These are phyloP conservation scores for Neopestalotiopsis rosae DNA, from an alignment of 2,329 filamentous ascomycete genomes.

Conservation along the genomic window DNA sequence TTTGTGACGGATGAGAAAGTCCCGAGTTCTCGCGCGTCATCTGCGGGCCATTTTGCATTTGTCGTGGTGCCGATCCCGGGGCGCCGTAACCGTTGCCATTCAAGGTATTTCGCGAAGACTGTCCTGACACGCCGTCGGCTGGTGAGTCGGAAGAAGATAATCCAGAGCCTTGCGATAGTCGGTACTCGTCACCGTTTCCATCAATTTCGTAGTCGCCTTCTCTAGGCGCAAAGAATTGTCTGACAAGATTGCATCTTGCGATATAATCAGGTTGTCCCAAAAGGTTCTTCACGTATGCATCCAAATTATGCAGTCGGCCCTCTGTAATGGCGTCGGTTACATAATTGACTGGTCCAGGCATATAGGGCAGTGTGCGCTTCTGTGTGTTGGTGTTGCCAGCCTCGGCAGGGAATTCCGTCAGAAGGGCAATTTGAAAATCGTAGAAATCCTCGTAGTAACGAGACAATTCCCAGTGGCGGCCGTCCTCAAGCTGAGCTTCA, in stretches of 20 bases:
- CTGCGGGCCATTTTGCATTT: slow-evolving; percentile 43
- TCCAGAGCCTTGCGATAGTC: slow-evolving; percentile 73
- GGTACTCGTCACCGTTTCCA: slow-evolving; percentile 73
- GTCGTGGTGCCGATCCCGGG: slow-evolving; percentile 56
- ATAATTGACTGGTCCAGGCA: slow-evolving; percentile 97
- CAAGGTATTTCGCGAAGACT: slow-evolving; percentile 69
- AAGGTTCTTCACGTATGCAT: slow-evolving; percentile 94
- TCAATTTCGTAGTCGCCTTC: slow-evolving; percentile 95
- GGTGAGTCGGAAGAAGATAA: slow-evolving; percentile 69
- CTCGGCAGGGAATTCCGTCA: slow-evolving; percentile 90
- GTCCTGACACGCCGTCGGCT: slow-evolving; percentile 63
- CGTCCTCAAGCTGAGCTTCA: slow-evolving; percentile 88
- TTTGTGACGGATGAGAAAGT: slow-evolving; percentile 59
- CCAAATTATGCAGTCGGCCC: slow-evolving; percentile 87
- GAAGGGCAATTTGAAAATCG: slow-evolving; percentile 94
- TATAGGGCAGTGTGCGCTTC: slow-evolving; percentile 87
- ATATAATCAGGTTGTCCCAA: slow-evolving; percentile 85
- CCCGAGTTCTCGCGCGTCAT: slow-evolving; percentile 52
- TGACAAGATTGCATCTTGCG: slow-evolving; percentile 80
- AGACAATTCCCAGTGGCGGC: slow-evolving; percentile 88
- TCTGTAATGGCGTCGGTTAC: slow-evolving; percentile 98
- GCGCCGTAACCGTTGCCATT: slow-evolving; percentile 62
- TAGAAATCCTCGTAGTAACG: slow-evolving; percentile 99
- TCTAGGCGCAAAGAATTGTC: slow-evolving; percentile 87
- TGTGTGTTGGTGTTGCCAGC: slow-evolving; percentile 84